Conservation (phyloP, 2,329 filamentous ascomycete genomes). For the Talaromyces sp. region DNA sequence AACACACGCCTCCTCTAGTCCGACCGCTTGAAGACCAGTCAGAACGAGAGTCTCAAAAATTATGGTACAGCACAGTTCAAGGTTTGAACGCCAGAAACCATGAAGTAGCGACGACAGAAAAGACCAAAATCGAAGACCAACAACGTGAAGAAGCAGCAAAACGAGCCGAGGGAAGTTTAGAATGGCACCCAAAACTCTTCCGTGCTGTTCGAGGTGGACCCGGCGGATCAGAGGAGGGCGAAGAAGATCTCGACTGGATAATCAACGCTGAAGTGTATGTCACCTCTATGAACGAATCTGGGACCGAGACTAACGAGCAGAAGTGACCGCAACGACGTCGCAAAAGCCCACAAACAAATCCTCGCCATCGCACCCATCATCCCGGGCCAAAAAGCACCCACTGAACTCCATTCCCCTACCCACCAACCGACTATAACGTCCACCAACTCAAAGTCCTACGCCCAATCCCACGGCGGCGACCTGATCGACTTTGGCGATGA, state of each 20-base stretch:
- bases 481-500: slow-evolving; percentile 30
- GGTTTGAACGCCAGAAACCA: slow-evolving; percentile 86
- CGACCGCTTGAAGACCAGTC: slow-evolving; percentile 83
- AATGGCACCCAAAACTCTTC: slow-evolving; percentile 89
- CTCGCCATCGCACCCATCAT: slow-evolving; percentile 82
- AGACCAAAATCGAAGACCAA: slow-evolving; percentile 90
- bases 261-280: slow-evolving; percentile 78
- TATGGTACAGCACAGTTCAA: slow-evolving; percentile 79
- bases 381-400: slow-evolving; percentile 67
- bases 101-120: slow-evolving; percentile 85
- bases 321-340: slow-evolving; percentile 64
- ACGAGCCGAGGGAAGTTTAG: slow-evolving; percentile 72
- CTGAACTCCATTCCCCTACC: slow-evolving; percentile 49
- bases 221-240: slow-evolving; percentile 71
- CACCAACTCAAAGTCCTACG: neutral
- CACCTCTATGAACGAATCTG: neutral
- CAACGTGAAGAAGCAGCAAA: slow-evolving; percentile 86
- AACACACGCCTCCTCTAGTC: slow-evolving; percentile 69
- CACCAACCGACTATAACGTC: slow-evolving; percentile 17
- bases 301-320: neutral
- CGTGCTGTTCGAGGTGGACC: slow-evolving; percentile 68
- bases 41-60: slow-evolving; percentile 81
- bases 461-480: slow-evolving; percentile 19
- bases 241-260: slow-evolving; percentile 93
- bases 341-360: slow-evolving; percentile 76